A percentile compares a stretch with the other conserved stretches of the same genome.
Evolutionary conservation across 768 basidiomycete species (phyloP).

Genomic region (Phanerochaete sordida): DNA sequence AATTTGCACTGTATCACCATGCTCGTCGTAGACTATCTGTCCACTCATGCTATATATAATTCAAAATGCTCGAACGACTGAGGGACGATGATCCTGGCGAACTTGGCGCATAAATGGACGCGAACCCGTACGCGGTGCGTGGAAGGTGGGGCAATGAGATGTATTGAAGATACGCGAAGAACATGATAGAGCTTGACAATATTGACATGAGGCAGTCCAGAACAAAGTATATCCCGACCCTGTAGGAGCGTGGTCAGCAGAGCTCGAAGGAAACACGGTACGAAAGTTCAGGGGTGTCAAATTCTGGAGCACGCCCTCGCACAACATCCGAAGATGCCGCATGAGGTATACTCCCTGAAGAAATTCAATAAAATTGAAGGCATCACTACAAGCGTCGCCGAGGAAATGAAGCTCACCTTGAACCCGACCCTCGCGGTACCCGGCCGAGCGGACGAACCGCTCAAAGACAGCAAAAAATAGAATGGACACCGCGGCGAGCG

Average conservation of each 20-base stretch:
- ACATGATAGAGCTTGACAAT: too few relatives aligned
- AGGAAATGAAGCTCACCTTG: conserved; percentile 6
- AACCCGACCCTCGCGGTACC: background rate
- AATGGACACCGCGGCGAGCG: conserved; percentile 42
- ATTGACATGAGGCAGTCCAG: too few relatives aligned
- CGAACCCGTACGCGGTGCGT: too few relatives aligned
- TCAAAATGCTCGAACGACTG: too few relatives aligned
- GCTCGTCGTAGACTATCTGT: background rate
- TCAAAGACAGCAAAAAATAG: conserved; percentile 53
- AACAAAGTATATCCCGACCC: background rate
- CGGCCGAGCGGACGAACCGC: conserved; percentile 46
- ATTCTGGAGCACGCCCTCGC: conserved; percentile 70
- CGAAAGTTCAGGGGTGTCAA: conserved; percentile 49
- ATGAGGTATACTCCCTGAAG: conserved; percentile 82
- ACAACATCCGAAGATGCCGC: background rate
- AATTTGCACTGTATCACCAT: conserved; percentile 4
- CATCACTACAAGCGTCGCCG: conserved; percentile 33
- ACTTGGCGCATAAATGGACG: too few relatives aligned
- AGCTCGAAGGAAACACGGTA: background rate
- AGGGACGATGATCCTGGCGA: too few relatives aligned
- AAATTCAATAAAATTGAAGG: conserved; percentile 76
- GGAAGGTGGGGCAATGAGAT: too few relatives aligned
- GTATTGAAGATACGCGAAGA: too few relatives aligned
- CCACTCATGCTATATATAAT: background rate
- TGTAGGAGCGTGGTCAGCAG: background rate